Evolutionary conservation across 1,139 yeast genomes (phyloP).

Genomic region (Candida pseudocylindracea): DNA sequence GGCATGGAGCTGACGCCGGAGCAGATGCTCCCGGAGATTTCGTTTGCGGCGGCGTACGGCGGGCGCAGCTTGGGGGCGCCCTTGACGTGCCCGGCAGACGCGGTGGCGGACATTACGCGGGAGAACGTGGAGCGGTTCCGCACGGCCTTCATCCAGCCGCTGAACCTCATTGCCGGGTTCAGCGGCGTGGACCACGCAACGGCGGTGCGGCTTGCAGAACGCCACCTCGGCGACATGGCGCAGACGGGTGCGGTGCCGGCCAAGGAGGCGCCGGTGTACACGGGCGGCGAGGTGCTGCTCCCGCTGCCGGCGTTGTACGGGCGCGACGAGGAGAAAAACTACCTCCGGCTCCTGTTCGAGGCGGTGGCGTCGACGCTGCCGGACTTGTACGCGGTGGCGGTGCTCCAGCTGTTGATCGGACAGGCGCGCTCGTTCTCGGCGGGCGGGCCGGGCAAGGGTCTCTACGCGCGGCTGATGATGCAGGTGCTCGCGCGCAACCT

Average conservation of each 20-base stretch:
- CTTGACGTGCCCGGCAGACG: conserved; percentile 7
- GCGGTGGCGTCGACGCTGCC: conserved; percentile 70
- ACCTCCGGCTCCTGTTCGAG: conserved; percentile 60
- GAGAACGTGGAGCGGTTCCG: conserved; percentile 39
- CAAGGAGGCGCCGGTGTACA: conserved; percentile 31
- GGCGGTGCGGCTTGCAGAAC: conserved; percentile 43
- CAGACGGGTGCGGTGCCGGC: conserved; percentile 11
- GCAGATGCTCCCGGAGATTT: conserved; percentile 62
- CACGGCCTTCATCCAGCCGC: conserved; percentile 50
- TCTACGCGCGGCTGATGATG: conserved; percentile 88
- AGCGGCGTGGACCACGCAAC: conserved; percentile 60
- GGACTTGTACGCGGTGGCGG: conserved; percentile 79
- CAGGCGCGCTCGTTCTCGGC: conserved; percentile 98
- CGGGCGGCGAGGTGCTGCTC: conserved; percentile 58
- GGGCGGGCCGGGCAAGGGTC: conserved; percentile 99
- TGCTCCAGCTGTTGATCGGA: conserved; percentile 80
- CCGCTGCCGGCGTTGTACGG: conserved; percentile 15
- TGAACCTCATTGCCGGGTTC: conserved; percentile 68
- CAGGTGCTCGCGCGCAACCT: conserved; percentile 82
- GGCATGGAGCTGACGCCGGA: conserved; percentile 81
- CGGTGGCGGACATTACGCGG: neutral
- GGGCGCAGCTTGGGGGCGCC: conserved; percentile 72
- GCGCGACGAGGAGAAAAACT: conserved; percentile 27
- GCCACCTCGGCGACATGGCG: conserved; percentile 43
- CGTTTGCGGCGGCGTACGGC: conserved; percentile 63